phyloP scores from a whole-genome alignment of 495 filamentous ascomycete genomes.

The Penicillium coprophilum region DNA sequence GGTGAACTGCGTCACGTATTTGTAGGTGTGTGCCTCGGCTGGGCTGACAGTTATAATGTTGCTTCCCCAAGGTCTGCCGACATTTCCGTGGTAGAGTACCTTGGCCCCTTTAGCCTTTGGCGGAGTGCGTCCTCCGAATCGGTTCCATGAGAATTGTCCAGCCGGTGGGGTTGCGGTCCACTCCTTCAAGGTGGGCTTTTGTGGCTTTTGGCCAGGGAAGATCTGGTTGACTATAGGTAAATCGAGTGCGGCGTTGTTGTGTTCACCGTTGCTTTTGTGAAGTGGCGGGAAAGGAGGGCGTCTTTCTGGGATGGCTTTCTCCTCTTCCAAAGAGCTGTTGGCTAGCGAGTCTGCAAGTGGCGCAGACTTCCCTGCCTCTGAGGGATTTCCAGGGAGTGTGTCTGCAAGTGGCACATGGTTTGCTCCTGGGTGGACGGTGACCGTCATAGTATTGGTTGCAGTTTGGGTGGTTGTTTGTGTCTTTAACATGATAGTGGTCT shows the following conservation, averaged over 20 bases:
- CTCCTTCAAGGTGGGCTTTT: neutral
- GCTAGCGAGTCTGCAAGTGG: constrained; percentile 1
- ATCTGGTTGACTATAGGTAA: constrained; percentile 14
- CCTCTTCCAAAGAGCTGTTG: neutral
- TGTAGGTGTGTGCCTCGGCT: constrained; percentile 35
- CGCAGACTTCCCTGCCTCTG: neutral
- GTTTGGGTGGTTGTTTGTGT: constrained; percentile 16
- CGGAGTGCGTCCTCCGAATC: constrained; percentile 34
- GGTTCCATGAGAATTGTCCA: constrained; percentile 21
- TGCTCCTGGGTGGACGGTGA: neutral
- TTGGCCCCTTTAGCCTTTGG: constrained; percentile 25
- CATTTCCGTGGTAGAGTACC: constrained; percentile 45
- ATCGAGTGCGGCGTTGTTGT: neutral
- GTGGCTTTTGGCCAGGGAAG: constrained; percentile 4
- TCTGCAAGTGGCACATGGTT: neutral
- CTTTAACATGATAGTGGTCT: constrained; percentile 17
- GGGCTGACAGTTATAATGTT: constrained; percentile 50
- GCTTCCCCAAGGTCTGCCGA: constrained; percentile 53
- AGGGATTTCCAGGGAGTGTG: neutral
- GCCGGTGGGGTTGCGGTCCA: constrained; percentile 32
- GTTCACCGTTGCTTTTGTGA: neutral
- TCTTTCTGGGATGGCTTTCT: neutral
- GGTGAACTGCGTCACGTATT: constrained; percentile 50
- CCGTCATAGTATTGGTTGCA: constrained; percentile 1
- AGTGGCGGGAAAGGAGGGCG: neutral